Conservation (phyloP, 73 alveolate species). For the Paramecium biaurelia region DNA sequence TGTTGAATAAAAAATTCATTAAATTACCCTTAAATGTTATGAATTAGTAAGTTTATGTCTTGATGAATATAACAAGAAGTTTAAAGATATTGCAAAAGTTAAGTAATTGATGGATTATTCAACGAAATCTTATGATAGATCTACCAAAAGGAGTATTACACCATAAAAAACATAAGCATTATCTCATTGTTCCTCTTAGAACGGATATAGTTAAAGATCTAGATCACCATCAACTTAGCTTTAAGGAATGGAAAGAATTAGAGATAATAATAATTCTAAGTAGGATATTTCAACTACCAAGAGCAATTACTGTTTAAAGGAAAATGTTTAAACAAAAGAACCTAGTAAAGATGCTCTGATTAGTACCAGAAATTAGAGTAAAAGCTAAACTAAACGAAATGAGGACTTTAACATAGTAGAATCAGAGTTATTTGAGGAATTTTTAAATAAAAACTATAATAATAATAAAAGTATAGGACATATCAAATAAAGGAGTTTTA, state of each 20-base stretch:
- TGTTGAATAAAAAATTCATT: background rate
- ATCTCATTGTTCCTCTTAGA: background rate
- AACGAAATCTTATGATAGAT: background rate
- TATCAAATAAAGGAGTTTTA: background rate
- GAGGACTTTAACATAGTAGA: background rate
- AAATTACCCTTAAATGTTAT: background rate
- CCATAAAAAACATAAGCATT: background rate
- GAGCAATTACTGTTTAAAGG: background rate
- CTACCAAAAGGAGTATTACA: background rate
- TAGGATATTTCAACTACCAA: background rate
- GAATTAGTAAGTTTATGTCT: background rate
- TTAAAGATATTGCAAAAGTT: background rate
- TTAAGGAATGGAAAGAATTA: background rate
- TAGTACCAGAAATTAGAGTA: background rate
- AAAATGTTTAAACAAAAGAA: background rate
- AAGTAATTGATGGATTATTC: background rate
- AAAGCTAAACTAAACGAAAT: background rate
- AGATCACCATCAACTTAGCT: background rate
- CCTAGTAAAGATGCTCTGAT: background rate
- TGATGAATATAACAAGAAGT: background rate
- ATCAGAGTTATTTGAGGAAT: background rate
- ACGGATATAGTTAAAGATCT: background rate
- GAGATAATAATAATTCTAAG: background rate
- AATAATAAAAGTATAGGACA: background rate
- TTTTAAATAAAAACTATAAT: background rate